Evolutionary conservation across 176 grass and related monocot genomes (phyloP), one percentile per base, ranked within the genome.

Genomic region (Typha latifolia): DNA sequence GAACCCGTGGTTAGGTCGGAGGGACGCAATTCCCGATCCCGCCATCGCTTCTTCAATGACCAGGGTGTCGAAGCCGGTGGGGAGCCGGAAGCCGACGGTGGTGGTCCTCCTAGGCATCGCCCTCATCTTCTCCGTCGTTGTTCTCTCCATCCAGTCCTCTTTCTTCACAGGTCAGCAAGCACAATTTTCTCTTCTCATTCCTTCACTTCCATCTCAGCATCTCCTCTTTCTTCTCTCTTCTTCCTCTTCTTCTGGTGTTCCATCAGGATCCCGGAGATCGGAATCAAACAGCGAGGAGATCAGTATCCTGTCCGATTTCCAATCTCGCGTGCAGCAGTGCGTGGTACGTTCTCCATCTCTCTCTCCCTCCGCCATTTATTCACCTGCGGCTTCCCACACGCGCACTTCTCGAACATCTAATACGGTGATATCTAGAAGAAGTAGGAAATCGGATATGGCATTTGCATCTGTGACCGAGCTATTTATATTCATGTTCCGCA

Each of bases 141-240:
- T 92, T 31, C 80, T 97, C 79, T 86, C 66, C 85, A 89, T 97
- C 80, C 94, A 92, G 77, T 97, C 85, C 47, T 87, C 85, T 1
- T 75, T 80, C 70, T 94, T 92, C 85, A 84, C 88, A 21, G 66
- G 85, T 73, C 48, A 80, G 84, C 37, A 43, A 32, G 18, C 48
- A 23, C 57, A n/a, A 4, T 13, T 59, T 21, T n/a, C 14, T 34
- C 43, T 66, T 22, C 20, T 13, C 31, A 23, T 3, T 14, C 20
- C 62, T n/a, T 62, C 47, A 12, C 13, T 66, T 66, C 31, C 62
- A 43, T 32, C 62, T 71, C 14, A 16, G 6, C 14, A 22, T 31
- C 21, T 3, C 12, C n/a, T 22, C 24, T 66, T 34, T 18, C 22
- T 61, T 20, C 3, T 14, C 20, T 43, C 51, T 1, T 16, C n/a